Base-by-base conservation (phyloP, 2,329 filamentous ascomycete species). In the Pseudogymnoascus sp. region DNA sequence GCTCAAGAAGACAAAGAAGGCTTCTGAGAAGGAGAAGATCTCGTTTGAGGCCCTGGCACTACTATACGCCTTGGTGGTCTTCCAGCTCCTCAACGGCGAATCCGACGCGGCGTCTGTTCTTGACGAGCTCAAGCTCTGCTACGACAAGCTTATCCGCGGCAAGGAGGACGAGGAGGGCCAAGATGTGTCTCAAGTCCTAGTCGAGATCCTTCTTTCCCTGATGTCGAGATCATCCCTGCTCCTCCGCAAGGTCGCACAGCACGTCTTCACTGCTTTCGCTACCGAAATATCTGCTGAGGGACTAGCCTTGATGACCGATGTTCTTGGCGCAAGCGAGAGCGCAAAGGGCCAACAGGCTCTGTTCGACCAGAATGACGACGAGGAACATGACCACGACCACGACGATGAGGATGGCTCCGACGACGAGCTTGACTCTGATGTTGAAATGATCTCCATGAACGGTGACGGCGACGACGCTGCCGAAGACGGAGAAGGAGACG, bases 51-150 rank as follows among this genome's bases (percentile, higher is more conserved):
- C 89, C 0, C 82, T 97, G 62, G 87, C 88, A 18, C 80, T 97
- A 36, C 81, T 97, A 1, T 91, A 96, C 71, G 87, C 90, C 0
- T 82, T 97, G 59, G 88, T 91, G 0, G 83, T 97, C 12, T 80
- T 97, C 61, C 91, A 97, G 72, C 81, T 96, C 7, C 96, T 96
- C 75, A 92, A 93, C 68, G 90, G 91, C 22, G 91, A 96, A 62
- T 80, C 88, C 0, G 94, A 97, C 70, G 90, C 91, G 0, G 82
- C 96, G 20, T 86, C 88, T 57, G 87, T 94, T 64, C 77, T 97
- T 7, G 83, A 89, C 60, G 93, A 97, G 67, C 79, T 97, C n/a
- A 83, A 88, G 66, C 79, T 87, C 62, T 91, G 88, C 71, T 88
- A 87, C 62, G 80, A 88, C 43, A 86, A 85, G 69, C 78, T 88